Base-by-base conservation (phyloP, 768 basidiomycete genomes). In the Jaapia argillacea region DNA sequence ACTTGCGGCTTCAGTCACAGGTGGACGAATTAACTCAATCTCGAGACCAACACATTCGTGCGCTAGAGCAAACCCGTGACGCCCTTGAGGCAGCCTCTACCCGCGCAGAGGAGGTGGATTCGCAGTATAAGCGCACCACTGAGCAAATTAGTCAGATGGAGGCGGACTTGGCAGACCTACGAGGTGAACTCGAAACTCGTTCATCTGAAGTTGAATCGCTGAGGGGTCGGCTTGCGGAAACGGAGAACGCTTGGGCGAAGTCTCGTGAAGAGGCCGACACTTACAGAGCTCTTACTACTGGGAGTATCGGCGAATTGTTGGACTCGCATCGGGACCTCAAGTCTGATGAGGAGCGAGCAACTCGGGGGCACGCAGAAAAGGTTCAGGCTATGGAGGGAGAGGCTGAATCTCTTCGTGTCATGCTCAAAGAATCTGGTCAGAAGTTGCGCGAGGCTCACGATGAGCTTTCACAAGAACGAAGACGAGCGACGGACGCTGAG, bases 231-330 rank as follows among this genome's bases (percentile, higher is more conserved):
- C 63, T 93, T 35, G 67, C 74, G 21, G 88, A 93, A 43, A 80
- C 83, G 35, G 93, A 96, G 64, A 90, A 85, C 56, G 79, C 85
- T 6, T 96, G 91, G 82, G 77, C 85, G 21, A 86, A 90, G 60
- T 89, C 90, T 35, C 79, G 91, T 12, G 85, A 93, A 63, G 91
- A 97, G 66, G 89, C 91, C 2, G 93, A 96, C 59, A 79, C 85
- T 2, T 80, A 92, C 60, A 72, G 91, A 43, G 83, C 85, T 18
- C 67, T 91, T 41, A 92, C 92, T 2, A 94, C 89, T 2, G 79
- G 82, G 38, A 75, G 82, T 54, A 73, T 96, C 2, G 91, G 90
- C 20, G 79, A 93, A 57, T 69, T 96, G 16, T 68, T 96, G 37
- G 88, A 93, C 57, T 81, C 85, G 2, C 92, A 94, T 66, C 77